Evolutionary conservation across 306 rosid species (phyloP), one percentile per base, ranked within the genome.

Genomic region (Bauhinia variegata): DNA sequence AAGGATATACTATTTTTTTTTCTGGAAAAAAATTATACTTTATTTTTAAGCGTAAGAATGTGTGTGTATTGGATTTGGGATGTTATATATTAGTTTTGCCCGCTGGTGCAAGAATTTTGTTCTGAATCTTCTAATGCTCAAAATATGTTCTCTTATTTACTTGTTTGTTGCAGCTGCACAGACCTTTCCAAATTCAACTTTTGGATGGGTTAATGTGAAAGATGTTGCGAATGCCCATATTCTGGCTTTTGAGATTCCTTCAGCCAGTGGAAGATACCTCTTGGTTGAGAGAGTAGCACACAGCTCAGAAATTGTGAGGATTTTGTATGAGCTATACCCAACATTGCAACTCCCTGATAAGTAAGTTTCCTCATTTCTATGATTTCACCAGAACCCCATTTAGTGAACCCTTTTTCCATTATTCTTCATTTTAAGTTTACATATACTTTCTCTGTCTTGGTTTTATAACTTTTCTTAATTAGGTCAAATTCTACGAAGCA

Each of bases 251-350:
- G 96, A 91, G 75, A 71, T 59, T 68, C 83, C 79, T 70, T 85
- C 91, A 12, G 95, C 97, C 1, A 82, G 65, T 62, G 95, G 97
- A 75, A 80, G 97, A 77, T 84, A 91, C 61, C 78, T 83, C 77
- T 44, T 87, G 78, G 86, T 76, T 44, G 96, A 82, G 74, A 79
- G 17, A 46, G 89, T 88, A 49, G 11, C 44, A 18, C 96, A 88
- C 73, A 58, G 54, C 11, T 80, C 90, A 0, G 85, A 82, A 59
- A 1, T 87, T 16, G 73, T 74, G n/a, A 68, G 69, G 39, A 77
- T 75, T 70, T 84, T 91, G 33, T 72, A 9, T 2, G 54, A 75
- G 34, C 70, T 80, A 5, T 87, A 85, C 70, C 91, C 91, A 13
- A 16, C 73, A 42, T 33, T 88, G 12, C 69, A 51, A 68, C 84